Percentiles rank a stretch among this genome's conserved stretches.
These are phyloP conservation scores for Trametes sp. DNA, from an alignment of 1,284 basidiomycete genomes.

Conservation along the genomic window DNA sequence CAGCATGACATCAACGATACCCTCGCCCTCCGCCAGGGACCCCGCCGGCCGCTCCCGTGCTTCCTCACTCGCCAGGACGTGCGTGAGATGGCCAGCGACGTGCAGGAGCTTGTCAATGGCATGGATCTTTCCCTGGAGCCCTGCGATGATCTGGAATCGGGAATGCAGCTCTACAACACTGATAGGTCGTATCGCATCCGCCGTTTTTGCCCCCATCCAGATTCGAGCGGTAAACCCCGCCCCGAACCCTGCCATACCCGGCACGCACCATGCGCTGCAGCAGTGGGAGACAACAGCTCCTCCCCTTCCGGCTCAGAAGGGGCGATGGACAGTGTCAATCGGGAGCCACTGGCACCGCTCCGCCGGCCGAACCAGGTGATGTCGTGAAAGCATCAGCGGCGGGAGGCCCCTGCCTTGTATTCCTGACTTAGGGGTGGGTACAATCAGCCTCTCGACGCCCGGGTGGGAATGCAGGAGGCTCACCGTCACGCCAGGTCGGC, in stretches of 20 bases:
- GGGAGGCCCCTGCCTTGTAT: not conserved
- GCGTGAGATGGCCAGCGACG: not conserved
- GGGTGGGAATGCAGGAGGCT: not conserved
- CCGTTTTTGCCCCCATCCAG: not conserved
- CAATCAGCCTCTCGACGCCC: not conserved
- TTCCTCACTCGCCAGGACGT: not conserved
- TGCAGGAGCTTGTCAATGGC: not conserved
- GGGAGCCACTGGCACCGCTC: not conserved
- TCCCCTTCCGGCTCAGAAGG: not conserved
- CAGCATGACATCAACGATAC: not conserved
- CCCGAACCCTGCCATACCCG: not conserved
- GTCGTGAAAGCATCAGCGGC: not conserved
- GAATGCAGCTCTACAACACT: not conserved
- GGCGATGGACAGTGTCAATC: not conserved
- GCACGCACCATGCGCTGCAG: not conserved
- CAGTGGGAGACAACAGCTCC: not conserved
- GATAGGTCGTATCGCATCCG: not conserved
- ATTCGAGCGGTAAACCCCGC: not conserved
- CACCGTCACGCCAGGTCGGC: not conserved
- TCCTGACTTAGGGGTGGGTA: not conserved
- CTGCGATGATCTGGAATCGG: not conserved
- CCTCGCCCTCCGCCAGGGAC: not conserved
- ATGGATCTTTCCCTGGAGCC: not conserved
- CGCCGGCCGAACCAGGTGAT: not conserved
- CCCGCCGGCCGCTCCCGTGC: not conserved